Conservation (phyloP, 257 asterid species). For the Catharanthus roseus region DNA sequence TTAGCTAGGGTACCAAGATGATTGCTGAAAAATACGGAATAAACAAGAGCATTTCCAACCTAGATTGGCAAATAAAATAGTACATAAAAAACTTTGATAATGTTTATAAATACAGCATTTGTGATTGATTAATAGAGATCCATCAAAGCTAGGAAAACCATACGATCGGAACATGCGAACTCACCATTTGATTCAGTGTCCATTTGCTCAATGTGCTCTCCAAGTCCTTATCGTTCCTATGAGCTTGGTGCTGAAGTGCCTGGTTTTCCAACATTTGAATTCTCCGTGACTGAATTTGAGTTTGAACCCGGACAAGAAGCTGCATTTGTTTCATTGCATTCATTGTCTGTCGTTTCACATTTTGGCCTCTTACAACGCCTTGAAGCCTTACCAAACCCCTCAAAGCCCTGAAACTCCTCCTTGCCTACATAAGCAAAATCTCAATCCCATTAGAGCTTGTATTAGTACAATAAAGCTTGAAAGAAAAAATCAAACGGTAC, state of each 20-base stretch:
- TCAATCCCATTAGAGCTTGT: conserved; percentile 1
- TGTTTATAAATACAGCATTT: background rate
- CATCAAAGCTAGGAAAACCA: background rate
- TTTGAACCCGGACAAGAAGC: conserved; percentile 76
- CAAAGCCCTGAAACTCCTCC: conserved; percentile 75
- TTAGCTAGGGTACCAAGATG: background rate
- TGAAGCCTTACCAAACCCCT: conserved; percentile 94
- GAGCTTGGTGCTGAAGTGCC: conserved; percentile 39
- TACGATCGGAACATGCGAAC: conserved; percentile 8
- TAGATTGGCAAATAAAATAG: background rate
- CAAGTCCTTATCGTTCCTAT: conserved; percentile 42
- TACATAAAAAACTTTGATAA: background rate
- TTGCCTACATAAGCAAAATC: conserved; percentile 41
- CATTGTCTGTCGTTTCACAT: conserved; percentile 66
- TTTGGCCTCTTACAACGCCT: conserved; percentile 75
- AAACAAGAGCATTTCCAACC: background rate
- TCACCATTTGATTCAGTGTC: conserved; percentile 50
- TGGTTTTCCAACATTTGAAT: conserved; percentile 79
- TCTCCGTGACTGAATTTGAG: conserved; percentile 79
- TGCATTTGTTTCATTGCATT: conserved; percentile 96
- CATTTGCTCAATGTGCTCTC: conserved; percentile 69
- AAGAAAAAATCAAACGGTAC: background rate
- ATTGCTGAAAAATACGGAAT: background rate
- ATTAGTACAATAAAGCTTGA: background rate
- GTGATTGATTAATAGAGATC: background rate